A percentile compares a stretch with the other conserved stretches of the same genome.
phyloP scores from a whole-genome alignment of 345 rosid genomes.

The Aethionema arabicum region DNA sequence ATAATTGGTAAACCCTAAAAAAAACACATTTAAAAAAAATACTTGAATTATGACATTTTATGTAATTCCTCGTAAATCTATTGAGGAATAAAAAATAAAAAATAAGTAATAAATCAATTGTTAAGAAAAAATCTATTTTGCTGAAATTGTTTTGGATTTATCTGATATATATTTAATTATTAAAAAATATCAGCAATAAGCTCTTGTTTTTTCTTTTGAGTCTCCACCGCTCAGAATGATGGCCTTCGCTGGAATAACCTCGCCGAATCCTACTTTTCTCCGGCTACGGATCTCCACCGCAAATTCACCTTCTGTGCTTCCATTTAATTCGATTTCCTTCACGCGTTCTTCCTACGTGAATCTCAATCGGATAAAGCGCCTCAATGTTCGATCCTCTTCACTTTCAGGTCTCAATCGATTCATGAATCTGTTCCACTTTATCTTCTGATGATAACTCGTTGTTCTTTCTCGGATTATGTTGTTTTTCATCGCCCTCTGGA shows the following conservation, averaged over 20 bases:
- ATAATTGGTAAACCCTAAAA: no score
- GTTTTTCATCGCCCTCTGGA: constrained; percentile 4
- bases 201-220: neutral
- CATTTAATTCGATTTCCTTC: constrained; percentile 42
- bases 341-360: constrained; percentile 38
- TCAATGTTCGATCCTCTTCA: constrained; percentile 57
- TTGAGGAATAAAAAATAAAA: no score
- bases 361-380: constrained; percentile 40
- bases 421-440: constrained; percentile 7
- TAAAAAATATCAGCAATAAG: no score
- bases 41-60: no score
- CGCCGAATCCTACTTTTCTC: constrained; percentile 35
- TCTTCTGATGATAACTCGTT: neutral
- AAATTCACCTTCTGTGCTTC: constrained; percentile 22
- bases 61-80: no score
- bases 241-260: constrained; percentile 48
- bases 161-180: no score
- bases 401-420: constrained; percentile 46
- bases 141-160: no score
- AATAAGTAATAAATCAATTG: no score
- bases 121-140: no score
- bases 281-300: constrained; percentile 26
- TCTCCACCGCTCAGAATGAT: constrained; percentile 24
- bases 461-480: neutral
- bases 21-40: no score